phyloP scores from a whole-genome alignment of 805 yeast species.

The Wickerhamiella sorbophila region DNA sequence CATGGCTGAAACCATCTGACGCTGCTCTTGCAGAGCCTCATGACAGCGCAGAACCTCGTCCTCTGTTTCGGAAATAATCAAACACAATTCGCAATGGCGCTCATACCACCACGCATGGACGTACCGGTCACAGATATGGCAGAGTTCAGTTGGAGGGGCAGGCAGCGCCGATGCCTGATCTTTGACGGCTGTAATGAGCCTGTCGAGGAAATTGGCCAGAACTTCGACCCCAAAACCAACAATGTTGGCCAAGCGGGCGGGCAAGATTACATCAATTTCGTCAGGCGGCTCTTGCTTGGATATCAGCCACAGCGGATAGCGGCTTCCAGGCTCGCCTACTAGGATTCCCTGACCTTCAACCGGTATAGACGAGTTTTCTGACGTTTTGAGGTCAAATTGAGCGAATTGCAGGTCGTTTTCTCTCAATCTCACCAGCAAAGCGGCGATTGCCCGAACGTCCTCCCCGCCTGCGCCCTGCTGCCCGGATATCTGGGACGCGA shows the following conservation, averaged over 20 bases:
- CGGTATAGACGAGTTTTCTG: slow-evolving; percentile 13
- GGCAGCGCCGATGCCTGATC: slow-evolving; percentile 46
- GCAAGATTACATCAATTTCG: slow-evolving; percentile 44
- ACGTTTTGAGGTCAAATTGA: background rate
- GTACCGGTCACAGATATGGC: slow-evolving; percentile 81
- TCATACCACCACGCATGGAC: slow-evolving; percentile 98
- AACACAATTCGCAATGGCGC: slow-evolving; percentile 74
- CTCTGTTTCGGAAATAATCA: slow-evolving; percentile 69
- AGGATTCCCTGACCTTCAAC: slow-evolving; percentile 72
- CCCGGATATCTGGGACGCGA: slow-evolving; percentile 18
- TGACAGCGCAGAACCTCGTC: slow-evolving; percentile 63
- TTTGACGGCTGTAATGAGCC: slow-evolving; percentile 48
- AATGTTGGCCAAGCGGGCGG: slow-evolving; percentile 38
- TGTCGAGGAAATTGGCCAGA: slow-evolving; percentile 56
- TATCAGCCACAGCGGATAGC: slow-evolving; percentile 75
- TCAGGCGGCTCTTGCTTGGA: slow-evolving; percentile 59
- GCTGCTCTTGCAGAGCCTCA: slow-evolving; percentile 63
- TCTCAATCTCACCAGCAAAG: slow-evolving; percentile 14
- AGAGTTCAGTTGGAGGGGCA: slow-evolving; percentile 65
- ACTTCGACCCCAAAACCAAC: slow-evolving; percentile 84
- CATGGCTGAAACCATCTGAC: slow-evolving; percentile 30
- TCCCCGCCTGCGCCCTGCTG: slow-evolving; percentile 15
- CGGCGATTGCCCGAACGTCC: slow-evolving; percentile 23
- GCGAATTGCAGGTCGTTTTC: slow-evolving; percentile 9
- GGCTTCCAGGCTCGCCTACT: slow-evolving; percentile 45